These are phyloP conservation scores for Parathielavia appendiculata DNA, from an alignment of 495 filamentous ascomycete species.

Conservation along the genomic window DNA sequence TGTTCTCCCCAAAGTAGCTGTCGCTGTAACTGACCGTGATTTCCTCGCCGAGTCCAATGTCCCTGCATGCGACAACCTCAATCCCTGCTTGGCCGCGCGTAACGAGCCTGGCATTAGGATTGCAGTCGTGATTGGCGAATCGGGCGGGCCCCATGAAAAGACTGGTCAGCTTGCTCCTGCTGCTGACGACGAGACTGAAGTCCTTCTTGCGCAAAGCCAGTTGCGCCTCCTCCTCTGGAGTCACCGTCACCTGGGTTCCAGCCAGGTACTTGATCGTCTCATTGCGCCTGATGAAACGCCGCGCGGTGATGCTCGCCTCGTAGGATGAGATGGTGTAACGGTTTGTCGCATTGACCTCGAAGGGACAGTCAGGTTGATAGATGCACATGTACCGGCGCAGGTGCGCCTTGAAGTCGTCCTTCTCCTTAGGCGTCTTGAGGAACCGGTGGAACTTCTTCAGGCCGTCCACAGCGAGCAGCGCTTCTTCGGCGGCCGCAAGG, in stretches of 20 bases:
- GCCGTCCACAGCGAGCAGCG: constrained; percentile 67
- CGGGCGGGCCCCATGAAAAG: constrained; percentile 91
- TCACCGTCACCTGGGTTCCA: constrained; percentile 86
- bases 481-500: constrained; percentile 58
- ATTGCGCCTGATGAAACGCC: constrained; percentile 68
- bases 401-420: constrained; percentile 82
- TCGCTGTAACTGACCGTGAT: constrained; percentile 95
- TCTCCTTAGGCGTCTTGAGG: constrained; percentile 69
- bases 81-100: constrained; percentile 81
- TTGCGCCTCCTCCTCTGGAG: constrained; percentile 78
- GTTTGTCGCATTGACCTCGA: constrained; percentile 90
- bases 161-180: constrained; percentile 78
- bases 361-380: constrained; percentile 87
- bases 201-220: constrained; percentile 75
- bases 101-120: constrained; percentile 80
- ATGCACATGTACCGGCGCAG: constrained; percentile 87
- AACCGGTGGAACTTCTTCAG: constrained; percentile 61
- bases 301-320: constrained; percentile 83
- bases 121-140: constrained; percentile 96
- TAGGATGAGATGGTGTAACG: constrained; percentile 87
- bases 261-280: constrained; percentile 85
- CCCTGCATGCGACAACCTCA: constrained; percentile 69
- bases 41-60: constrained; percentile 85
- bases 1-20: constrained; percentile 91
- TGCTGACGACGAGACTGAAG: constrained; percentile 94